These are phyloP conservation scores for Pythium catenulatum DNA, from an alignment of 352 stramenopile species.

Conservation along the genomic window DNA sequence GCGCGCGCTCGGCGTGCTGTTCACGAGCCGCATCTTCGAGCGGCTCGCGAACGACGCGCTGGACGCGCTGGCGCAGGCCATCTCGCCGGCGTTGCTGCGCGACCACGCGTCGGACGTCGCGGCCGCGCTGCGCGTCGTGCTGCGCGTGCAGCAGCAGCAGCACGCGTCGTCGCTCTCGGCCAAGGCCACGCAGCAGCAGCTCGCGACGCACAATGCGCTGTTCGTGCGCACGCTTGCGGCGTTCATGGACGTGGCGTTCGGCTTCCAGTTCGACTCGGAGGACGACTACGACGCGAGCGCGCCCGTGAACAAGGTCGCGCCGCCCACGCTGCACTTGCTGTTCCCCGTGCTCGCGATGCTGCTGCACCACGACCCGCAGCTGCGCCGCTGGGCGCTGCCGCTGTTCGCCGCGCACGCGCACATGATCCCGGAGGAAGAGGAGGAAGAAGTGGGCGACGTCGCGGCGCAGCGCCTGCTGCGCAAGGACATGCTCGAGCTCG, in stretches of 20 bases:
- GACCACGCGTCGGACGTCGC: conserved; percentile 82
- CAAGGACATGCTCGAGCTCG: conserved; percentile 85
- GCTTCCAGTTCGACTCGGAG: conserved; percentile 89
- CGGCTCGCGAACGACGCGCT: conserved; percentile 66
- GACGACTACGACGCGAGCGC: conserved; percentile 83
- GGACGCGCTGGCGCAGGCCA: conserved; percentile 73
- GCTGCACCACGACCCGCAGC: conserved; percentile 69
- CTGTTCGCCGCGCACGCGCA: conserved; percentile 87
- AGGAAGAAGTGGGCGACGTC: conserved; percentile 93
- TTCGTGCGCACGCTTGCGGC: conserved; percentile 79
- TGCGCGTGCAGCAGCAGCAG: conserved; percentile 67
- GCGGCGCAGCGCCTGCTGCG: conserved; percentile 84
- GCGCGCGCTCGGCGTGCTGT: conserved; percentile 72
- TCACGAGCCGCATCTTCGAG: conserved; percentile 78
- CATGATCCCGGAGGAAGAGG: conserved; percentile 94
- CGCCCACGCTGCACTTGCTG: conserved; percentile 87
- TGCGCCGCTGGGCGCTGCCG: conserved; percentile 84
- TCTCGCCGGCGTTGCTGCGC: conserved; percentile 82
- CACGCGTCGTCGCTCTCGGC: conserved; percentile 56
- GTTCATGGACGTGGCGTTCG: conserved; percentile 90
- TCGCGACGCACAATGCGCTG: conserved; percentile 70
- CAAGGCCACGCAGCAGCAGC: conserved; percentile 64
- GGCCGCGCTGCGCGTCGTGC: conserved; percentile 74
- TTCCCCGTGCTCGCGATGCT: conserved; percentile 85
- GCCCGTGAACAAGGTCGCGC: conserved; percentile 81